Base-by-base conservation (phyloP, 176 grass and related monocot species). In the Oryza officinalis region DNA sequence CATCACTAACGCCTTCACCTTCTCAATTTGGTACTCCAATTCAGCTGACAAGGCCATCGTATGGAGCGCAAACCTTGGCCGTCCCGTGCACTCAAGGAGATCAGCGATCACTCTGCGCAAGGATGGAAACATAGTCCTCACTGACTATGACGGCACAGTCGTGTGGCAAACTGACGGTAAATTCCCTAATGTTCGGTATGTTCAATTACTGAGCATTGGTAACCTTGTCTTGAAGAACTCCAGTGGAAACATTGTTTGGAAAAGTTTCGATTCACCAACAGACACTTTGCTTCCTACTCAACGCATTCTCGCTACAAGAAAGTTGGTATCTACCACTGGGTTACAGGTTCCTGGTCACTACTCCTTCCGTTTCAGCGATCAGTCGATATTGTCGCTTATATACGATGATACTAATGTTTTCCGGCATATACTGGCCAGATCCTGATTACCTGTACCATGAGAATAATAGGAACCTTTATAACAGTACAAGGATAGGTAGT, bases 381-480 rank as follows among this genome's bases (percentile, higher is more conserved):
- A 84, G 14, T 88, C 86, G 11, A 75, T 70, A 2, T 8, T 89
- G 49, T 89, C 87, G 4, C 87, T 89, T 2, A 63, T 89, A 31
- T 84, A 89, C 6, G 81, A 80, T 15, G 87, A 89, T 20, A 40
- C 15, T 15, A 89, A 80, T 47, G 28, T 80, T 30, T 30, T 85
- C 82, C 5, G 71, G 83, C 8, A n/a, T 85, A 22, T 89, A 89
- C 82, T 89, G 82, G 87, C 87, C 87, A 6, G 87, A 89, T 64
- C 87, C 87, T 18, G 87, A 89, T 69, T 89, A 52, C 71, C 37
- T 2, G 70, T 89, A 89, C 71, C 85, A 89, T 6, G 87, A 89
- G 82, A 89, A 89, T 13, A 28, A 61, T 1, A 85, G 87, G 54
- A 59, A 59, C 54, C 54, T 60, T 60, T 60, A 60, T 60, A 60